phyloP scores from a whole-genome alignment of 2,329 filamentous ascomycete species.

The Xylariaceae sp. region DNA sequence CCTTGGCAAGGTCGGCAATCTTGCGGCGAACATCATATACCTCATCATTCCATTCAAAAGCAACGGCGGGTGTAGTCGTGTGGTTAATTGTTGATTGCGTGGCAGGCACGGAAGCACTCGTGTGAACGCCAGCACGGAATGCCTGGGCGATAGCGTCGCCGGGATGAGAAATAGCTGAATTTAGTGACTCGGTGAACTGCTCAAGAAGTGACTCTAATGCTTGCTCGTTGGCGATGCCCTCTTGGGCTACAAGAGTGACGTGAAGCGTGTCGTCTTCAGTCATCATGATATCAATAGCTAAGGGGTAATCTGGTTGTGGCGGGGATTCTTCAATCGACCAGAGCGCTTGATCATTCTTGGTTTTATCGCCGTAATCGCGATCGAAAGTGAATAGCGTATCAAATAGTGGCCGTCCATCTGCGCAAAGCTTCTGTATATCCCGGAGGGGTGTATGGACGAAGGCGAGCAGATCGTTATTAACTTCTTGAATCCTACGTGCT shows the following conservation, averaged over 20 bases:
- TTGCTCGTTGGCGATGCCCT: slow-evolving; percentile 31
- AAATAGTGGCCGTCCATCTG: slow-evolving; percentile 58
- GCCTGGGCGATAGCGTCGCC: neutral
- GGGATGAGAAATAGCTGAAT: slow-evolving; percentile 21
- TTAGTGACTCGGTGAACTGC: slow-evolving; percentile 33
- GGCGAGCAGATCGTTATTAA: slow-evolving; percentile 60
- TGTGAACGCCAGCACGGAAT: neutral
- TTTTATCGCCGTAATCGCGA: slow-evolving; percentile 35
- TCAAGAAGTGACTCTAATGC: slow-evolving; percentile 36
- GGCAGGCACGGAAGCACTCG: neutral
- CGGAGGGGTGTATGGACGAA: slow-evolving; percentile 77
- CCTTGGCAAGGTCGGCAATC: slow-evolving; percentile 56
- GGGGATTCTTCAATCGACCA: slow-evolving; percentile 52
- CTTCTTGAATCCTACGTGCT: slow-evolving; percentile 61
- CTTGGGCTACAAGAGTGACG: slow-evolving; percentile 56
- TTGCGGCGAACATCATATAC: slow-evolving; percentile 52
- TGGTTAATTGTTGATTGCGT: neutral
- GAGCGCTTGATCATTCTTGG: slow-evolving; percentile 31
- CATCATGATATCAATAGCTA: slow-evolving; percentile 70
- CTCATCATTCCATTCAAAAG: slow-evolving; percentile 54
- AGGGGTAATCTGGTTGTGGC: slow-evolving; percentile 59
- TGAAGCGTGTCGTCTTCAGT: slow-evolving; percentile 42
- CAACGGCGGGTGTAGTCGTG: neutral
- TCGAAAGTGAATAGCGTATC: slow-evolving; percentile 82
- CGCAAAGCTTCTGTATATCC: slow-evolving; percentile 74